These are phyloP conservation scores for Anastatica hierochuntica DNA, from an alignment of 345 rosid genomes.

Conservation along the genomic window DNA sequence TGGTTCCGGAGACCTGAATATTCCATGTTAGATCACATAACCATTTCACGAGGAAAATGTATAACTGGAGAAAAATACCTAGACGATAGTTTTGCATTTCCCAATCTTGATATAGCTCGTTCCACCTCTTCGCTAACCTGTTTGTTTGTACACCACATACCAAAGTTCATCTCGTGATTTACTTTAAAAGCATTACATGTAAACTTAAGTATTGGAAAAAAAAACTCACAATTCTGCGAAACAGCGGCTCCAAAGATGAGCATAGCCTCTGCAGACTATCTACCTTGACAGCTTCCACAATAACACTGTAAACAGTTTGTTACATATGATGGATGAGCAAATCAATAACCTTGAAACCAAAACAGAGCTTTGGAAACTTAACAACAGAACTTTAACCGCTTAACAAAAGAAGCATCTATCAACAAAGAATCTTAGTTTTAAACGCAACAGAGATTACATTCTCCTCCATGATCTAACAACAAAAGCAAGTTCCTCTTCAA, in stretches of 20 bases:
- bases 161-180: not conserved
- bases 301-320: constrained; percentile 48
- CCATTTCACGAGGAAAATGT: not conserved
- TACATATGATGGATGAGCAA: constrained; percentile 12
- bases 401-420: not conserved
- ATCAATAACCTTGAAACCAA: not conserved
- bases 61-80: constrained; percentile 33
- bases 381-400: not conserved
- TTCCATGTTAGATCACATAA: not conserved
- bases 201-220: not conserved
- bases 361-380: not conserved
- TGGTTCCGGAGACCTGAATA: constrained; percentile 47
- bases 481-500: constrained; percentile 1
- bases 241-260: constrained; percentile 92
- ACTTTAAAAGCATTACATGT: not conserved
- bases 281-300: constrained; percentile 93
- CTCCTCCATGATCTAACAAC: not conserved
- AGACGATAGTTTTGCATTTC: constrained; percentile 38
- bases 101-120: constrained; percentile 69
- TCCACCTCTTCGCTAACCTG: constrained; percentile 97
- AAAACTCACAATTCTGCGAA: constrained; percentile 75
- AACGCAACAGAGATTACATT: not conserved
- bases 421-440: not conserved
- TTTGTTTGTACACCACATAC: constrained; percentile 8
- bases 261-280: constrained; percentile 83